Base-by-base conservation (phyloP, 768 basidiomycete species). In the Suillus tomentosus region DNA sequence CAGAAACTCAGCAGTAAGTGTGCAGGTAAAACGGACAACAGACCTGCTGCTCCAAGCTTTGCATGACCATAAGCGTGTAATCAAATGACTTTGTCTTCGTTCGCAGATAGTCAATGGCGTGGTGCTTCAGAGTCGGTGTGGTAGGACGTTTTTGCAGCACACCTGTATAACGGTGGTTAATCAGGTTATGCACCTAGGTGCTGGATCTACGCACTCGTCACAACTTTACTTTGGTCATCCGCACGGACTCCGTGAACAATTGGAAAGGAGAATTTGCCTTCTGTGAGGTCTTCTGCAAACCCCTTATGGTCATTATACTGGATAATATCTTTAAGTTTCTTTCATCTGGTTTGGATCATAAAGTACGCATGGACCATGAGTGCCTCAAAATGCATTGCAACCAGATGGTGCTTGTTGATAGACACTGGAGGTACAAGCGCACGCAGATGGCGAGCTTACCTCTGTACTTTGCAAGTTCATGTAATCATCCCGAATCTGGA, bases 401-500 rank as follows among this genome's bases (percentile, higher is more conserved):
- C 2, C 22, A 7, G 22, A 31, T 60, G 92, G 13, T 87, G 89
- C 72, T 92, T 92, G 48, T 7, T 36, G 61, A 19, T 56, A 39
- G 37, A 56, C 36, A 37, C 37, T 22, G 37, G 7, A 24, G 13
- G 56, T 27, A 40, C 56, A 27, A 6, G 56, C 9, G 19, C 24
- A 3, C 10, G 19, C 4, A 13, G 40, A 50, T 19, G n/a, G 40
- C 24, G 59, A 15, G 59, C 79, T 31, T 69, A 94, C 95, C 81
- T 95, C 87, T 19, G 85, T 84, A 55, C 92, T 94, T 71, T 96
- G 89, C 31, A 98, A 79, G 70, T 98, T 98, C 92, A 96, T 94
- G 54, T 95, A 91, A 73, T 98, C 96, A 70, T 99, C 96, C n/a
- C 95, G 80, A 68, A 99, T 95, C 74, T 99, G 96, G 76, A 95